Base-by-base conservation (phyloP, 164 flowering plant species). In the Umbilicus rupestris region DNA sequence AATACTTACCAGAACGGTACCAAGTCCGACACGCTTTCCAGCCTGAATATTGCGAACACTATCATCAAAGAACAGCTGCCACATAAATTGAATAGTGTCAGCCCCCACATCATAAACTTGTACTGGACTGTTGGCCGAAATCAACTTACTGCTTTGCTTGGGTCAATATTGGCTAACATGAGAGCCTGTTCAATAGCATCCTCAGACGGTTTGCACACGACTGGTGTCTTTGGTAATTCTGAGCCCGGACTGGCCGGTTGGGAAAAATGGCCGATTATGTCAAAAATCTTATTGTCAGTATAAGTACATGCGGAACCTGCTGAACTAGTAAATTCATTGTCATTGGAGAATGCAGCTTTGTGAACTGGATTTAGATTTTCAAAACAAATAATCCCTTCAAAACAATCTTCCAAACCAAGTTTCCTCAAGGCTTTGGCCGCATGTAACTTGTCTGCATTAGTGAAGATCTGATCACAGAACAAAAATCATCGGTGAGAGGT, bases 371-470 rank as follows among this genome's bases (percentile, higher is more conserved):
- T 92, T 35, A 95, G 70, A 29, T 92, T 83, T 78, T 95, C 99
- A 65, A 95, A 95, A 71, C 87, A 84, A 62, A 92, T 83, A 52
- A 95, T 72, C 17, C 82, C 76, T 63, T 95, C 97, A 66, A 95
- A 95, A 71, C 97, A 88, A 74, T 79, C 99, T 75, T 88, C 91
- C 74, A 95, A 72, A 9, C 97, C 96, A 64, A 95, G 91, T 72
- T 76, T 79, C 65, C 68, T 69, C 44, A 95, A 85, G 68, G 71
- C 87, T 73, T 76, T 78, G 11, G 75, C 78, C 3, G 87, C 94
- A 74, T 95, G 99, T 19, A 64, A 73, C 81, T 81, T 80, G 65
- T 95, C 91, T 9, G 81, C 83, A 66, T 95, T 95, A 9, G 99
- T 87, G 66, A 92, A 87, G 49, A 92, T 76, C 99, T 95, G 71